phyloP scores from a whole-genome alignment of 306 rosid species.

The Oxytropis ochrocephala region DNA sequence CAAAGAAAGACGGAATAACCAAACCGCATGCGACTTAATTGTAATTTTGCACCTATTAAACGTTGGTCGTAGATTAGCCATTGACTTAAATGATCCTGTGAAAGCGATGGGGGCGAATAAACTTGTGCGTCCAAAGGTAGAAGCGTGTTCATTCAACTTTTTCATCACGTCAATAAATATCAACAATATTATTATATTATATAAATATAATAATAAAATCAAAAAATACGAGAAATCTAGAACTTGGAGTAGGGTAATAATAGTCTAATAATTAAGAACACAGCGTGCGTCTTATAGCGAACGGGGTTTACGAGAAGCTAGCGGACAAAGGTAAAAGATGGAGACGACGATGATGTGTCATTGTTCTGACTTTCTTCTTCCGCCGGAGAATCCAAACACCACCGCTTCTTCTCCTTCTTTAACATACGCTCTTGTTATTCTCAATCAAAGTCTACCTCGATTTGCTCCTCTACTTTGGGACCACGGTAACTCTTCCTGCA shows the following conservation, averaged over 20 bases:
- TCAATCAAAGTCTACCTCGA: slow-evolving; percentile 76
- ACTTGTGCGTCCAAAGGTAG: not conserved
- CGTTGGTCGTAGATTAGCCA: too few species aligned
- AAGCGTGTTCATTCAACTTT: not conserved
- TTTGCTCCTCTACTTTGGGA: slow-evolving; percentile 84
- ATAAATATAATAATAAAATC: too few species aligned
- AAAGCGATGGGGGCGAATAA: not conserved
- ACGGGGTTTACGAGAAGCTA: too few species aligned
- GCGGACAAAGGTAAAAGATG: slow-evolving; percentile 17
- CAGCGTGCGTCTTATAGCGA: not conserved
- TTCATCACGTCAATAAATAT: not conserved
- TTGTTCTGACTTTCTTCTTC: slow-evolving; percentile 65
- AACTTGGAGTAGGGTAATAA: too few species aligned
- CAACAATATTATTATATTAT: too few species aligned
- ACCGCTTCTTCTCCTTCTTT: slow-evolving; percentile 10
- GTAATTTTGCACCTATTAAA: too few species aligned
- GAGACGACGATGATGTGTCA: slow-evolving; percentile 41
- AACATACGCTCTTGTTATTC: slow-evolving; percentile 58
- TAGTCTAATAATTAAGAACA: not conserved
- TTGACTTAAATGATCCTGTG: not conserved
- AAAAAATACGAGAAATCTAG: too few species aligned
- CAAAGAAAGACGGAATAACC: too few species aligned
- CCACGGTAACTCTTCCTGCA: slow-evolving; percentile 46
- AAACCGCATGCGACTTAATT: too few species aligned
- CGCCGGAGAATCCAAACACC: slow-evolving; percentile 15